Evolutionary conservation across 164 flowering plant species (phyloP).

Genomic region (Sextonia rubra): DNA sequence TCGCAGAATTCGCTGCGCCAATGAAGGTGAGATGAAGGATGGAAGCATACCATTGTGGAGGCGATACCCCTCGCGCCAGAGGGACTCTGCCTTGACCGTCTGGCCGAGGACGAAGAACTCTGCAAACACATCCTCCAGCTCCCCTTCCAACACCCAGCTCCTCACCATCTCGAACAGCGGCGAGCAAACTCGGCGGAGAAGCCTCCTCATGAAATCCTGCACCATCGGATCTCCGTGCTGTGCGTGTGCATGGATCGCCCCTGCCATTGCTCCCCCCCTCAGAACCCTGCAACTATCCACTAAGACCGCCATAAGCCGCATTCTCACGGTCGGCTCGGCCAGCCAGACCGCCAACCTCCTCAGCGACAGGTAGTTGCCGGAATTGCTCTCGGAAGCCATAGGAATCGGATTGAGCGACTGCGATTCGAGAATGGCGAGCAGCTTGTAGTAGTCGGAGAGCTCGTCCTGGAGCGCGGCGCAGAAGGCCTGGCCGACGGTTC

Average conservation of each 20-base stretch:
- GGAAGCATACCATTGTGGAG: slow-evolving; percentile 91
- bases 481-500: slow-evolving; percentile 98
- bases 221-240: slow-evolving; percentile 94
- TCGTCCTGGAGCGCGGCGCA: slow-evolving; percentile 97
- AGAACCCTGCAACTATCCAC: slow-evolving; percentile 85
- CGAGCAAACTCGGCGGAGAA: slow-evolving; percentile 83
- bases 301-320: slow-evolving; percentile 93
- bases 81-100: slow-evolving; percentile 89
- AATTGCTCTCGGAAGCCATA: slow-evolving; percentile 53
- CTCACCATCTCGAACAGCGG: slow-evolving; percentile 99
- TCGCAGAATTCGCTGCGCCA: slow-evolving; percentile 83
- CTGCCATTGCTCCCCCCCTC: slow-evolving; percentile 98
- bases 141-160: slow-evolving; percentile 99
- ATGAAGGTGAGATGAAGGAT: slow-evolving; percentile 73
- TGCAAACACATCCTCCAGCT: slow-evolving; percentile 82
- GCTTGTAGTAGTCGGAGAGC: slow-evolving; percentile 79
- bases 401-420: slow-evolving; percentile 92
- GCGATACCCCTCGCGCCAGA: slow-evolving; percentile 94
- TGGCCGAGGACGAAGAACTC: slow-evolving; percentile 89
- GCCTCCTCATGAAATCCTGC: slow-evolving; percentile 80
- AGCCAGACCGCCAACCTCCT: slow-evolving; percentile 95
- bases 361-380: slow-evolving; percentile 71
- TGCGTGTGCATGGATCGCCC: slow-evolving; percentile 92
- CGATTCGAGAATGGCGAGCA: slow-evolving; percentile 87
- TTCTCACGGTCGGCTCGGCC: slow-evolving; percentile 90